These are phyloP conservation scores for Leccinellum albellum DNA, from an alignment of 768 basidiomycete species.

Conservation along the genomic window DNA sequence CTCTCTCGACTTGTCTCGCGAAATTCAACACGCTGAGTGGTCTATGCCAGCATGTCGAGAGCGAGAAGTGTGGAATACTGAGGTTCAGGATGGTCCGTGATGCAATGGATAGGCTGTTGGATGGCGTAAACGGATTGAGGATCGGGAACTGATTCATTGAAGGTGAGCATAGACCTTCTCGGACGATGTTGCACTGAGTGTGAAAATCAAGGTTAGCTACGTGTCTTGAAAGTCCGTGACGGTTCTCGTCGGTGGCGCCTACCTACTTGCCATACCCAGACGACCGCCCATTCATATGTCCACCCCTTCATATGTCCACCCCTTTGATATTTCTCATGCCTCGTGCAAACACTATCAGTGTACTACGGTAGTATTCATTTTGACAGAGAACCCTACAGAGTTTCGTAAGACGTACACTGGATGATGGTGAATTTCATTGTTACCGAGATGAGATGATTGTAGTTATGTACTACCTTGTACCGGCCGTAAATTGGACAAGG, in stretches of 20 bases:
- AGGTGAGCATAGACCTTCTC: conserved; percentile 5
- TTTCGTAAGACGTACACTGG: conserved; percentile 4
- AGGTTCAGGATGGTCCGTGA: conserved; percentile 43
- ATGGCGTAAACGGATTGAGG: conserved; percentile 12
- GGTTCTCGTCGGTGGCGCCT: conserved; percentile 20
- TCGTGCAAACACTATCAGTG: conserved; percentile 10
- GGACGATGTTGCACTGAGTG: conserved; percentile 2
- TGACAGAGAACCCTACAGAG: not conserved
- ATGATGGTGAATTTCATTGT: conserved; percentile 13
- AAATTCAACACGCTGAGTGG: conserved; percentile 53
- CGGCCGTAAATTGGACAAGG: not conserved
- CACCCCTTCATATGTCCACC: conserved; percentile 5
- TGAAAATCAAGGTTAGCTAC: conserved; percentile 15
- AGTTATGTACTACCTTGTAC: not conserved
- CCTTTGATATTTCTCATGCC: not conserved
- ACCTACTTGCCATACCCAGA: conserved; percentile 6
- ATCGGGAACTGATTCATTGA: not conserved
- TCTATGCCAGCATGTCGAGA: conserved; percentile 64
- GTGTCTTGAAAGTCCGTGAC: conserved; percentile 25
- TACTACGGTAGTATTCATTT: conserved; percentile 12
- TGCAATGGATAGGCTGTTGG: conserved; percentile 35
- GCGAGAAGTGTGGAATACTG: conserved; percentile 52
- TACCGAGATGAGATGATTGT: conserved; percentile 12
- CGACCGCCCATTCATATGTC: conserved; percentile 22
- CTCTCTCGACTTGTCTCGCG: conserved; percentile 39